Conservation (phyloP, 2,329 filamentous ascomycete genomes). For the Cephalotrichum gorgonifer region DNA sequence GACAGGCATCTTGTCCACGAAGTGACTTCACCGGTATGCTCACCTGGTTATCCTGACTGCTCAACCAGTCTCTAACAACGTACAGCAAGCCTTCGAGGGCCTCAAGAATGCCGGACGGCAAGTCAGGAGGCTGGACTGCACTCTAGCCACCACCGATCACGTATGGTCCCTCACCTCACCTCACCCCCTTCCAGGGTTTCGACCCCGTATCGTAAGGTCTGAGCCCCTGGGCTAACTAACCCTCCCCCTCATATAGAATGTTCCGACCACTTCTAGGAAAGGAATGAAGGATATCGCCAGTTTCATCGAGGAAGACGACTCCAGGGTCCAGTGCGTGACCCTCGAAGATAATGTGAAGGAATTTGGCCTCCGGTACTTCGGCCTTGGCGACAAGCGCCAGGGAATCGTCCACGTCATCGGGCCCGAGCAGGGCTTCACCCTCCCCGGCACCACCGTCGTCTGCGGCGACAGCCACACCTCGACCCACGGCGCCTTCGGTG, state of each 20-base stretch:
- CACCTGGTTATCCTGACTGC: neutral
- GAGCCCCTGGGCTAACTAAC: neutral
- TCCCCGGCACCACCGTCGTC: slow-evolving; percentile 92
- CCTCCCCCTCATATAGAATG: slow-evolving; percentile 67
- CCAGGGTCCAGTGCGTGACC: slow-evolving; percentile 84
- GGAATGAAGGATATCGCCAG: slow-evolving; percentile 85
- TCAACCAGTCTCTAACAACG: slow-evolving; percentile 10
- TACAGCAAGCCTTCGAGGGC: slow-evolving; percentile 91
- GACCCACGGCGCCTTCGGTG: slow-evolving; percentile 92
- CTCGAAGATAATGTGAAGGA: slow-evolving; percentile 96
- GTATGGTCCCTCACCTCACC: too few relatives aligned
- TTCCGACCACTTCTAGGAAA: slow-evolving; percentile 84
- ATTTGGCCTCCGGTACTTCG: slow-evolving; percentile 95
- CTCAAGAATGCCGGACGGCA: slow-evolving; percentile 78
- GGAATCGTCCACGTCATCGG: slow-evolving; percentile 98
- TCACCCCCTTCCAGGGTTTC: neutral
- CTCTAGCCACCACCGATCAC: slow-evolving; percentile 91
- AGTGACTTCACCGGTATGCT: slow-evolving; percentile 83
- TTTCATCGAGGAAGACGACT: slow-evolving; percentile 93
- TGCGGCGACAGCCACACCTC: slow-evolving; percentile 98
- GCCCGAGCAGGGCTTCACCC: slow-evolving; percentile 95
- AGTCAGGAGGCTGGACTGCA: slow-evolving; percentile 92
- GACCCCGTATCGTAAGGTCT: neutral
- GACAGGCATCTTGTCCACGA: slow-evolving; percentile 96
- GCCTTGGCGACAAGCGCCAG: slow-evolving; percentile 89